Percentiles rank a stretch among this genome's conserved stretches.
Evolutionary conservation across 768 basidiomycete genomes (phyloP).

Genomic region (Mycena olivaceomarginata): DNA sequence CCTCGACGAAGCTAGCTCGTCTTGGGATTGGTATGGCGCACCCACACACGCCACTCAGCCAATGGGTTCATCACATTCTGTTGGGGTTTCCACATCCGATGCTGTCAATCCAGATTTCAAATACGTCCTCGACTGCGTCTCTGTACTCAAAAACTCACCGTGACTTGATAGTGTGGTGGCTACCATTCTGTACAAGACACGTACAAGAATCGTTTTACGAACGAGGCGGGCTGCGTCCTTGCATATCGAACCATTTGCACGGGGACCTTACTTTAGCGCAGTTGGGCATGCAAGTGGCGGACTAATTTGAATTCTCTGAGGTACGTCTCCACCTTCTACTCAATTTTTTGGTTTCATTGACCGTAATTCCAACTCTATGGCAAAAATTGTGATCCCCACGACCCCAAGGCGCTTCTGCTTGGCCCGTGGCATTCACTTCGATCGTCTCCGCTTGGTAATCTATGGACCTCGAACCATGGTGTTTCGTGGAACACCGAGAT

Average conservation of each 20-base stretch:
- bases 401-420: neutral
- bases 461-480: conserved; percentile 14
- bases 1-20: conserved; percentile 21
- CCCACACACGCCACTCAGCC: neutral
- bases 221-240: neutral
- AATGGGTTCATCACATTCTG: neutral
- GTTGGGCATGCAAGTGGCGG: conserved; percentile 8
- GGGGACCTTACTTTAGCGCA: neutral
- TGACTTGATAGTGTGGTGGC: conserved; percentile 17
- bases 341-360: neutral
- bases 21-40: conserved; percentile 2
- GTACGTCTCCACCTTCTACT: neutral
- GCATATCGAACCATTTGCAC: neutral
- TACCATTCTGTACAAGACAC: conserved; percentile 8
- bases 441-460: conserved; percentile 36
- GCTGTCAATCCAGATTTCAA: conserved; percentile 29
- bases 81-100: conserved; percentile 16
- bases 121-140: neutral
- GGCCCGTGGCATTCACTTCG: conserved; percentile 18
- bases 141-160: neutral
- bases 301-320: conserved; percentile 22
- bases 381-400: neutral
- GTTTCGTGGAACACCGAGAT: conserved; percentile 17
- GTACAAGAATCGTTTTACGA: neutral
- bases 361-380: neutral